Base-by-base conservation (phyloP, 495 filamentous ascomycete genomes). In the Cercophora scortea region DNA sequence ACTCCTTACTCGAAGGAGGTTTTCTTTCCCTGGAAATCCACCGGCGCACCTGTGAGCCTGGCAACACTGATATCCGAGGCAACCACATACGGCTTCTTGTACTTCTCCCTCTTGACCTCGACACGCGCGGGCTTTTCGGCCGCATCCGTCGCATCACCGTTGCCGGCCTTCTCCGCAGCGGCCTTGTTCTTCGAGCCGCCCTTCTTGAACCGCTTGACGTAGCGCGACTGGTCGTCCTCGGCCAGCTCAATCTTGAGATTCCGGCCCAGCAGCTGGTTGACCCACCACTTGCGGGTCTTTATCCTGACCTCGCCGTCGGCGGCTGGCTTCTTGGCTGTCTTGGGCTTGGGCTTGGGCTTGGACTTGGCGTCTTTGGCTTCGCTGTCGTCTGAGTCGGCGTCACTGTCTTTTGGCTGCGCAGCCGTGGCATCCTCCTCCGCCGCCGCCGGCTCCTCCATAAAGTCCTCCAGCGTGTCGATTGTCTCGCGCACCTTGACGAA, bases 151-250 rank as follows among this genome's bases (percentile, higher is more conserved):
- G 51, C 57, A 35, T 50, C 57, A 11, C 4, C 40, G 35, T 48
- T 12, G 42, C 18, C 45, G 34, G 33, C 50, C 35, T 11, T 33
- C 49, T 18, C 34, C 35, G 52, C 52, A 25, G 19, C 42, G 44
- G 45, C 47, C 15, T 49, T 50, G 42, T 47, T 60, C 32, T 55
- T 58, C 41, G 54, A 51, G 6, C 58, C 63, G 32, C 84, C 85
- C 67, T 88, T 90, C 44, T 89, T 87, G 68, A 86, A 97, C 9
- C 93, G 82, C 73, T 96, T 97, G 71, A 89, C 88, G 67, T 99
- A 97, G 42, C 93, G 73, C 25, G 81, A 79, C 49, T 83, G 78
- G 40, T 90, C 81, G 64, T 95, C 92, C 71, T 99, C 92, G 8
- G 94, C 93, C 61, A 90, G 88, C 64, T 99, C 93, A 72, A 91